Evolutionary conservation across 495 filamentous ascomycete species (phyloP).

Genomic region (Hypoxylon perforatum): DNA sequence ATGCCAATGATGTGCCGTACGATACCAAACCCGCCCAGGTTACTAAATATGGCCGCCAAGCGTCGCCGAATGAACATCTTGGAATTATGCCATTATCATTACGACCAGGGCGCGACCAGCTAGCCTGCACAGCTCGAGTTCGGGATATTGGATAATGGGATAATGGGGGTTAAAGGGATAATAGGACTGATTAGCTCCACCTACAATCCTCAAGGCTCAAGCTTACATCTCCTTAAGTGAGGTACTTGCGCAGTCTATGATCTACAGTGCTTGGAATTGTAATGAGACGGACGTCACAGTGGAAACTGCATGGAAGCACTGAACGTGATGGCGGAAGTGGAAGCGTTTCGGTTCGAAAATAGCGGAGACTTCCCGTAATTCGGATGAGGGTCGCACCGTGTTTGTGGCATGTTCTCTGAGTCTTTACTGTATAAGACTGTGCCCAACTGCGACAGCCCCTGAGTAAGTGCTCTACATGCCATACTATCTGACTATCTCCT

Average conservation of each 20-base stretch:
- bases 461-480: neutral
- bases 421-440: constrained; percentile 14
- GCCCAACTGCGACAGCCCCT: neutral
- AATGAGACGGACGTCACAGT: constrained; percentile 20
- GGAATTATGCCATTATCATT: constrained; percentile 34
- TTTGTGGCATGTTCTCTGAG: constrained; percentile 22
- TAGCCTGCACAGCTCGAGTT: too few relatives aligned
- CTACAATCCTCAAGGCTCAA: constrained; percentile 7
- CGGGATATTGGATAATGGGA: constrained; percentile 32
- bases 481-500: neutral
- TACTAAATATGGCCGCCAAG: constrained; percentile 24
- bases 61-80: constrained; percentile 37
- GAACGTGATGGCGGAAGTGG: constrained; percentile 18
- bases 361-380: constrained; percentile 30
- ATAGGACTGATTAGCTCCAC: constrained; percentile 8
- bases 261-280: constrained; percentile 18
- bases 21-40: constrained; percentile 1
- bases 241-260: too few relatives aligned
- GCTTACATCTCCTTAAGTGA: neutral
- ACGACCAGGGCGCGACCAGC: constrained; percentile 32
- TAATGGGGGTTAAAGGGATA: constrained; percentile 11
- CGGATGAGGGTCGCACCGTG: constrained; percentile 30
- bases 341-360: constrained; percentile 30
- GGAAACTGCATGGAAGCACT: constrained; percentile 14
- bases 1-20: constrained; percentile 26